These are phyloP conservation scores for Curvularia verruculosa DNA, from an alignment of 2,329 filamentous ascomycete species.

Conservation along the genomic window DNA sequence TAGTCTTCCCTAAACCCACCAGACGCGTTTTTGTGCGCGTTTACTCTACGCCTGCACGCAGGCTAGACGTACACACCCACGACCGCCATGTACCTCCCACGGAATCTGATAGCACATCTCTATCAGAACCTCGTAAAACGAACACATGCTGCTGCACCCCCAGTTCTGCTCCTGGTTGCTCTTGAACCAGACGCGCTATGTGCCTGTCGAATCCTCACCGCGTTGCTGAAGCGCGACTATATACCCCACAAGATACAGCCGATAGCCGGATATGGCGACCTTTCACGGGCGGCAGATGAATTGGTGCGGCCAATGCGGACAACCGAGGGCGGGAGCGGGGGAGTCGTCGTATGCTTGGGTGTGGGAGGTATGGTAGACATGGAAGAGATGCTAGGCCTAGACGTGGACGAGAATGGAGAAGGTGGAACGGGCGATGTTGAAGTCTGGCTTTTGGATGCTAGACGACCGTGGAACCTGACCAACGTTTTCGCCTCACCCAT, in stretches of 20 bases:
- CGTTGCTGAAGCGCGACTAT: slow-evolving; percentile 95
- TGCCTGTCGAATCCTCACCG: slow-evolving; percentile 90
- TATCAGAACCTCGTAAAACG: slow-evolving; percentile 87
- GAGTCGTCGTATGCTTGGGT: slow-evolving; percentile 88
- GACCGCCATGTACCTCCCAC: slow-evolving; percentile 85
- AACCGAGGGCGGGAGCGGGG: slow-evolving; percentile 80
- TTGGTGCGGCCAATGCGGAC: slow-evolving; percentile 87
- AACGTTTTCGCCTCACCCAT: slow-evolving; percentile 82
- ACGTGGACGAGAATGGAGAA: slow-evolving; percentile 67
- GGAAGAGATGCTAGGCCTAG: slow-evolving; percentile 77
- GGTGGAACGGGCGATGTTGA: slow-evolving; percentile 80
- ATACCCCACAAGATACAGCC: slow-evolving; percentile 98
- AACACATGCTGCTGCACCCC: slow-evolving; percentile 87
- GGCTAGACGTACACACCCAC: slow-evolving; percentile 19
- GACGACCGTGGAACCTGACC: slow-evolving; percentile 90
- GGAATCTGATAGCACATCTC: slow-evolving; percentile 84
- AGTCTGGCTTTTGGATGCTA: slow-evolving; percentile 91
- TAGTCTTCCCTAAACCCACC: slow-evolving; percentile 20
- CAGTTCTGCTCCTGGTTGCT: slow-evolving; percentile 87
- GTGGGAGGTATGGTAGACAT: slow-evolving; percentile 92
- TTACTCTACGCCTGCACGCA: slow-evolving; percentile 22
- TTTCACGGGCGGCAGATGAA: slow-evolving; percentile 78
- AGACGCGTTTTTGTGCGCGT: slow-evolving; percentile 37
- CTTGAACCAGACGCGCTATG: slow-evolving; percentile 96
- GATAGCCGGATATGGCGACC: slow-evolving; percentile 88